Conservation (phyloP, 306 rosid genomes). For the Dalbergia cochinchinensis region DNA sequence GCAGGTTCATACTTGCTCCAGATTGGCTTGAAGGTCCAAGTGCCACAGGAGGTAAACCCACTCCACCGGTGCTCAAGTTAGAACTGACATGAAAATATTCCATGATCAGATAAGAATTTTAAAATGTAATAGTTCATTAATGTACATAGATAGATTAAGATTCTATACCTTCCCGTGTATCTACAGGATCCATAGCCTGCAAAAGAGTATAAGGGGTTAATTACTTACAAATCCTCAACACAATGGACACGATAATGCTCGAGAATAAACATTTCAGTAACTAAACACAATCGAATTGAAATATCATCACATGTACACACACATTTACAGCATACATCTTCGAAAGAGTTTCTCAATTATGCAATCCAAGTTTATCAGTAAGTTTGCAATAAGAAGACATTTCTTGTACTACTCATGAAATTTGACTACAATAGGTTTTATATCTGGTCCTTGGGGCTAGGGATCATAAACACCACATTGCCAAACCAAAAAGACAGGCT, state of each 20-base stretch:
- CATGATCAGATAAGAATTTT: slow-evolving; percentile 36
- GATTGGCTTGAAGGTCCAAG: slow-evolving; percentile 61
- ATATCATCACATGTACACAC: slow-evolving; percentile 1
- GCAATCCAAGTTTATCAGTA: slow-evolving; percentile 6
- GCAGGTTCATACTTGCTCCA: slow-evolving; percentile 64
- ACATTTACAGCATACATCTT: neutral
- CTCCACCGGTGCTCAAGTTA: slow-evolving; percentile 55
- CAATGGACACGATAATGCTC: slow-evolving; percentile 1
- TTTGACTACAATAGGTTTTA: neutral
- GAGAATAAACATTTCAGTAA: slow-evolving; percentile 29
- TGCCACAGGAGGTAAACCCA: slow-evolving; percentile 60
- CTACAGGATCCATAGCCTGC: slow-evolving; percentile 92
- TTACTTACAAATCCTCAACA: slow-evolving; percentile 21
- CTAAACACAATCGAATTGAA: neutral
- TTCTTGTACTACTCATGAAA: slow-evolving; percentile 4
- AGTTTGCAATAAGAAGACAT: slow-evolving; percentile 11
- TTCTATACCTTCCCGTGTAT: slow-evolving; percentile 82
- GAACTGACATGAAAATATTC: slow-evolving; percentile 66
- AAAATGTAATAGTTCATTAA: neutral
- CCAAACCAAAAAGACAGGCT: neutral
- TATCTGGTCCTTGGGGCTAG: neutral
- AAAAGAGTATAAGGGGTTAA: slow-evolving; percentile 36
- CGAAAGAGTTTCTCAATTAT: neutral
- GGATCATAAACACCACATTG: slow-evolving; percentile 5
- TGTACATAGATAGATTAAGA: slow-evolving; percentile 25